Conservation (phyloP, 2,329 filamentous ascomycete genomes). For the Aspergillus brasiliensis region DNA sequence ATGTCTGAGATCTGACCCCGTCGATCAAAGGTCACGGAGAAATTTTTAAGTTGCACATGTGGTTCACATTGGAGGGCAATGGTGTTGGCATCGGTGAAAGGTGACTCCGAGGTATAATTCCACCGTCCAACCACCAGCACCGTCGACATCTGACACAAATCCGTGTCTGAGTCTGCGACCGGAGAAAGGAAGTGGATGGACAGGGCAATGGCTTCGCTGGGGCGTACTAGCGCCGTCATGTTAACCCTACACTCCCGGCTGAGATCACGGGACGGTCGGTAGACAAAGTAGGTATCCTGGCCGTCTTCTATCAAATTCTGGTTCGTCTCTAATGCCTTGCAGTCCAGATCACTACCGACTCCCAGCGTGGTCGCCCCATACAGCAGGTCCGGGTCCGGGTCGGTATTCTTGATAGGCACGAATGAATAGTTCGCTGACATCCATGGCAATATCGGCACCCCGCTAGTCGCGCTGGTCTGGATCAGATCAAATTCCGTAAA, state of each 20-base stretch:
- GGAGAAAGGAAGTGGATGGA: constrained; percentile 40
- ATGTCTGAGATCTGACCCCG: constrained; percentile 30
- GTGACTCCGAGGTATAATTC: constrained; percentile 31
- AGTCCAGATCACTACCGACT: constrained; percentile 31
- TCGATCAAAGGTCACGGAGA: constrained; percentile 31
- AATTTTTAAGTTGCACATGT: constrained; percentile 25
- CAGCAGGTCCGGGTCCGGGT: constrained; percentile 24
- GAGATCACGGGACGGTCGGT: constrained; percentile 26
- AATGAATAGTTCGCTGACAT: constrained; percentile 36
- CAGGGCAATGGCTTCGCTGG: constrained; percentile 28
- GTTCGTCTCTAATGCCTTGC: constrained; percentile 21
- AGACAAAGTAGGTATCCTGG: constrained; percentile 28
- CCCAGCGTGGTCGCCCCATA: constrained; percentile 34
- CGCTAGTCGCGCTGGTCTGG: constrained; percentile 38
- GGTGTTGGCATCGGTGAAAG: constrained; percentile 30
- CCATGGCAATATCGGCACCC: constrained; percentile 35
- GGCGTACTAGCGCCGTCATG: constrained; percentile 28
- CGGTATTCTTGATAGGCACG: constrained; percentile 27
- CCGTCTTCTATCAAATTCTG: constrained; percentile 19
- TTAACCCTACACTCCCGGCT: constrained; percentile 29
- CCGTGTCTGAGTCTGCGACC: constrained; percentile 19
- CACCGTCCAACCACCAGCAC: constrained; percentile 37
- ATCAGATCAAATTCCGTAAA: constrained; percentile 40
- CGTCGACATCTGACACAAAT: constrained; percentile 35
- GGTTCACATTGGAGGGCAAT: constrained; percentile 39